Conservation (phyloP, 148 eudicot species). For the Simmondsia chinensis region DNA sequence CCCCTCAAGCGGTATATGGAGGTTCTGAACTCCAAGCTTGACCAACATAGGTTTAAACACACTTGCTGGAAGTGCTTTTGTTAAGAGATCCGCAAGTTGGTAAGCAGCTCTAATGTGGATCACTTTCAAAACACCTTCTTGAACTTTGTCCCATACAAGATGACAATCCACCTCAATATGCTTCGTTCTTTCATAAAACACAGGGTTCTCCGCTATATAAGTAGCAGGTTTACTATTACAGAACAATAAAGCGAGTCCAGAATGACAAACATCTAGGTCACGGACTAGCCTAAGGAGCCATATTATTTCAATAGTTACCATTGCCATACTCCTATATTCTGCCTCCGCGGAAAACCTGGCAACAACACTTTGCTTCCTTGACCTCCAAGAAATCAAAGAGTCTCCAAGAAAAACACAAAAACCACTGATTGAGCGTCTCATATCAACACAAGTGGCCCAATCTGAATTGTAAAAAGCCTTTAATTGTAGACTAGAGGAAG, state of each 20-base stretch:
- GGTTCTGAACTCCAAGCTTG: too few species aligned
- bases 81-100: too few species aligned
- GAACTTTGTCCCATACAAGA: too few species aligned
- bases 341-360: neutral
- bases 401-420: neutral
- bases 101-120: too few species aligned
- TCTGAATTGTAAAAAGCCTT: neutral
- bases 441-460: neutral
- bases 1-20: too few species aligned
- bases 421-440: neutral
- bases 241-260: neutral
- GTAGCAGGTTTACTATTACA: neutral
- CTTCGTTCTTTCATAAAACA: neutral
- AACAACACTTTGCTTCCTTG: neutral
- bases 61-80: too few species aligned
- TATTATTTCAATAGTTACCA: neutral
- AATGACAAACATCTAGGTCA: neutral
- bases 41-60: too few species aligned
- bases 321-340: neutral
- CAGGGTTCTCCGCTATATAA: neutral
- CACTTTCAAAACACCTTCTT: too few species aligned
- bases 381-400: neutral
- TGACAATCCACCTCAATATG: too few species aligned
- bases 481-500: neutral
- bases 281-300: neutral